Base-by-base conservation (phyloP, 306 rosid species). In the Glycine soja region DNA sequence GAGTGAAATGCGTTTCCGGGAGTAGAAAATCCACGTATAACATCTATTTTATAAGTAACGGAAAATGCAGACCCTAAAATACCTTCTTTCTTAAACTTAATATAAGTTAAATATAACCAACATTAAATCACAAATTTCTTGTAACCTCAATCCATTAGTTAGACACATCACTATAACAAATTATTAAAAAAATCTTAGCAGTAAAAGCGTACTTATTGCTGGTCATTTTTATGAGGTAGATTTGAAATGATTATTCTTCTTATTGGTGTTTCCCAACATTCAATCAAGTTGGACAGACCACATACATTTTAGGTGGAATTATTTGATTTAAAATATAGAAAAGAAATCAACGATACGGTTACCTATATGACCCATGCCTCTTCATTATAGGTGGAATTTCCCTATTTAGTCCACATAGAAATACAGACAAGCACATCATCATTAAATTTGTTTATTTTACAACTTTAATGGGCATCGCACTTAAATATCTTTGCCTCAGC, bases 381-480 rank as follows among this genome's bases (percentile, higher is more conserved):
- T 12, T 6, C 18, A 48, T 72, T 34, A 36, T 36, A 74, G 78
- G 79, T 78, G 83, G 72, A 63, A 24, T 13, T 78, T 56, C 53
- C 72, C 80, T 79, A 57, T 73, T 59, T 16, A 14, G 59, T 16
- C 76, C 80, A 74, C 72, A 83, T 70, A 71, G 13, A 71, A 83
- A 71, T 78, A 19, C 47, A 36, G 54, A 64, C 64, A 53, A 78
- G 11, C 38, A 83, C 13, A 18, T 53, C 65, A 83, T 57, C 76
- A 68, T 53, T 73, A 36, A n/a, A 57, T 73, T 11, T 14, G 8
- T 36, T 36, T 79, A 12, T 66, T 57, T 40, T 48, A 36, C 52
- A 74, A 79, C 9, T 24, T 24, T 67, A 84, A 84, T 84, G 87
- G 84, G 53, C 61, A 74, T 79, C 51, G 74, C 93, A 89, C 92